Evolutionary conservation across 306 rosid genomes (phyloP).

Genomic region (Astragalus membranaceus): DNA sequence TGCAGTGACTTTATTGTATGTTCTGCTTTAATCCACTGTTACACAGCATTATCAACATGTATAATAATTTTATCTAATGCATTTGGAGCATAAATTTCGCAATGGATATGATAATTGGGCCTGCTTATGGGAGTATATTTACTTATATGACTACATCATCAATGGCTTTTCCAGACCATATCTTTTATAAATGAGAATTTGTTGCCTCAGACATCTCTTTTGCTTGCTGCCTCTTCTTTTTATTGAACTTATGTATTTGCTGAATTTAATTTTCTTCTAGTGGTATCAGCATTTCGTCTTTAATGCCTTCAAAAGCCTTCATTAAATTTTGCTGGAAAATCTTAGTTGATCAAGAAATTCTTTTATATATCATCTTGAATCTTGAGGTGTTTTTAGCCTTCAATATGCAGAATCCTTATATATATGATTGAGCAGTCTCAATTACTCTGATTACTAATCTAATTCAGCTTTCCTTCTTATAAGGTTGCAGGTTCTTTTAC

Average conservation of each 20-base stretch:
- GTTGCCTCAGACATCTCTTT: background rate
- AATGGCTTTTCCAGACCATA: constrained; percentile 3
- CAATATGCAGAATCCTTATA: constrained; percentile 13
- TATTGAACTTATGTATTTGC: constrained; percentile 1
- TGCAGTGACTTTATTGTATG: background rate
- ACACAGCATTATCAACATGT: background rate
- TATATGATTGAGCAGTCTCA: constrained; percentile 13
- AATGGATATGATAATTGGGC: background rate
- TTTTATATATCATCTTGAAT: background rate
- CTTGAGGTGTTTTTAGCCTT: background rate
- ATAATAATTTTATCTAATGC: background rate
- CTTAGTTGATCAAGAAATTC: background rate
- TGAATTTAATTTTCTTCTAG: background rate
- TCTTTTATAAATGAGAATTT: background rate
- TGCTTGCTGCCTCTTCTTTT: background rate
- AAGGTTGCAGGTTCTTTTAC: constrained; percentile 97
- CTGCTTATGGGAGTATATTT: background rate
- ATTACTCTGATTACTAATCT: constrained; percentile 36
- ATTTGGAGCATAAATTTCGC: background rate
- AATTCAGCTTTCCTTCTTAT: constrained; percentile 54
- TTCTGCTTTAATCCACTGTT: background rate
- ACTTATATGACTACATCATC: background rate
- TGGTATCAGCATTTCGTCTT: constrained; percentile 11
- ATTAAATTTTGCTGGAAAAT: background rate
- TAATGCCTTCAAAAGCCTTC: constrained; percentile 1